Evolutionary conservation across 352 stramenopile genomes (phyloP), one percentile per base, ranked within the genome.

Genomic region (Thraustochytrium striatum): DNA sequence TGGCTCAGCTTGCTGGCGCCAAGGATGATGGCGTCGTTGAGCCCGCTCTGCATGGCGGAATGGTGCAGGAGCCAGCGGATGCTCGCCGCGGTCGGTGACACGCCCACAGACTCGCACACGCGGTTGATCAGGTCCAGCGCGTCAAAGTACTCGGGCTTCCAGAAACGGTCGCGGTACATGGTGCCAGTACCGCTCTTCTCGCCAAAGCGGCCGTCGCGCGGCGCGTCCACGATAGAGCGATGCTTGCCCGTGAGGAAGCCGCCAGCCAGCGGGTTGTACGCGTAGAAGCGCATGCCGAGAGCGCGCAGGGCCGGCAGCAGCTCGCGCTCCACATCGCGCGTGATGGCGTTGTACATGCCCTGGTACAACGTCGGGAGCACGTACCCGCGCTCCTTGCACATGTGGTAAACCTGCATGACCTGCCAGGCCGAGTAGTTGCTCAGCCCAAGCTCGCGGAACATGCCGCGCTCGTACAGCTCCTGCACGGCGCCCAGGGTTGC

Each of bases 331-430:
- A 92, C 84, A 13, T 81, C 61, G 38, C 89, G 82, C 82, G 90
- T 91, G 0, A 93, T 68, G 33, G 87, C 87, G 87, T 92, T 93
- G 82, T 92, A 93, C 1, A 93, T 68, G 36, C 89, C 89, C 81
- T 93, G 89, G 82, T 93, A 93, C 0, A 92, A 85, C 7, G 81
- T 87, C 13, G 89, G 89, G 35, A 83, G 83, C 19, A 85, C 85
- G 28, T 91, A 82, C 28, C 84, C 82, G 65, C 91, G 75, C 61
- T 88, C 58, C 16, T 85, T 35, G 78, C 88, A 93, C 0, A 93
- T 55, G 55, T 84, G 44, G 84, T 89, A 91, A 21, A 83, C 83
- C 35, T 85, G 82, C 35, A 86, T 72, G 9, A 93, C 85, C 82
- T 93, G 87, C 36, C 65, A 86, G 1, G 82, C 83, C 57, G 90